phyloP scores from a whole-genome alignment of 2,329 filamentous ascomycete species.

The Macrophomina pseudophaseolina region DNA sequence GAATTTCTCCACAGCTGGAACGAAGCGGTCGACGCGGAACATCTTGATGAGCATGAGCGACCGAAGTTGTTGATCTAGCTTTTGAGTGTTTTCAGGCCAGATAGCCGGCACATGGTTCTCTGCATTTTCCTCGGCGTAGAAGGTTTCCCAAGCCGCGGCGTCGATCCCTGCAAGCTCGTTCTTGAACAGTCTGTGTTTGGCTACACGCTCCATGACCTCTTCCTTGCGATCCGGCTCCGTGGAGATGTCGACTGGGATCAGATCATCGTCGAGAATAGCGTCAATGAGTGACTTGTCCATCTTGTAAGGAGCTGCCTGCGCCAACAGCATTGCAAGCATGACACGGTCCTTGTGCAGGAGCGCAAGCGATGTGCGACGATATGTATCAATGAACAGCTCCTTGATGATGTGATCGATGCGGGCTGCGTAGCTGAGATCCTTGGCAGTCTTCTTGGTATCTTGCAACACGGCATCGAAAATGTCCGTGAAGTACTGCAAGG shows the following conservation, averaged over 20 bases:
- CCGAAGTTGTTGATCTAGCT: conserved; percentile 76
- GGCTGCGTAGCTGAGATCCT: conserved; percentile 73
- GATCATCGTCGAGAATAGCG: conserved; percentile 76
- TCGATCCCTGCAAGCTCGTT: conserved; percentile 69
- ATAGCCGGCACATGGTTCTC: conserved; percentile 81
- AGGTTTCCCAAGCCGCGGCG: conserved; percentile 74
- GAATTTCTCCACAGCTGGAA: conserved; percentile 91
- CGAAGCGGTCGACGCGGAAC: conserved; percentile 93
- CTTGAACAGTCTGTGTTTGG: conserved; percentile 74
- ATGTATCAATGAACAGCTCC: conserved; percentile 88
- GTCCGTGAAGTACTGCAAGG: conserved; percentile 94
- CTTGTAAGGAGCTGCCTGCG: conserved; percentile 92
- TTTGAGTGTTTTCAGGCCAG: conserved; percentile 69
- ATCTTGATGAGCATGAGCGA: conserved; percentile 92
- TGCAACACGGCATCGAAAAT: conserved; percentile 94
- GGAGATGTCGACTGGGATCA: conserved; percentile 80
- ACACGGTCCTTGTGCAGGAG: conserved; percentile 93
- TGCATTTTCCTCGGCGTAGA: conserved; percentile 83
- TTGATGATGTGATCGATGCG: conserved; percentile 89
- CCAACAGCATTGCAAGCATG: conserved; percentile 91
- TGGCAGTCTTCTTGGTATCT: conserved; percentile 73
- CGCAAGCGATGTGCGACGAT: conserved; percentile 90
- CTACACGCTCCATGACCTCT: conserved; percentile 70
- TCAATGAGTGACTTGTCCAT: conserved; percentile 94
- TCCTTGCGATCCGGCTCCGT: conserved; percentile 68